These are phyloP conservation scores for Gaertneriomyces sp. DNA, from an alignment of 192 early-diverging fungal species.

Conservation along the genomic window DNA sequence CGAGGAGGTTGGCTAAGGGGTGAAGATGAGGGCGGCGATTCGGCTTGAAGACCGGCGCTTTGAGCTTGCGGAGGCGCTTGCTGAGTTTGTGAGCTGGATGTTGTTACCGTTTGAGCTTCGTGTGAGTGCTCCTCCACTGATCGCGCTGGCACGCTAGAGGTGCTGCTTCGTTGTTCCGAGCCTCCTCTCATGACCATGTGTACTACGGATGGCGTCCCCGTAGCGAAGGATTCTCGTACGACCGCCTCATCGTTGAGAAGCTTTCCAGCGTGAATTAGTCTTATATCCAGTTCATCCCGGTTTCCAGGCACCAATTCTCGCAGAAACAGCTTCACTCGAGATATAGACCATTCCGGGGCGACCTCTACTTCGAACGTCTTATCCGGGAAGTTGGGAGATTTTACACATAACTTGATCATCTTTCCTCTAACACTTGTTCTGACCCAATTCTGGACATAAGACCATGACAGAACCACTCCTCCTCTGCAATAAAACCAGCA, in stretches of 20 bases:
- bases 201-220: conserved; percentile 9
- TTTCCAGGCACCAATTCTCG: conserved; percentile 11
- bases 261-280: conserved; percentile 30
- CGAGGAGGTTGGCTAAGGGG: not conserved
- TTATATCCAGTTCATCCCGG: conserved; percentile 13
- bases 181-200: conserved; percentile 27
- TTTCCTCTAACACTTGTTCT: not conserved
- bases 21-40: conserved; percentile 1
- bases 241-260: conserved; percentile 14
- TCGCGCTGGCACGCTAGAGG: not conserved
- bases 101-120: not conserved
- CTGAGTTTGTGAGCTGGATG: not conserved
- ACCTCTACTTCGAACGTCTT: conserved; percentile 9
- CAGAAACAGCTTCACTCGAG: conserved; percentile 22
- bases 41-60: not conserved
- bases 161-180: not conserved
- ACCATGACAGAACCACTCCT: too few species aligned
- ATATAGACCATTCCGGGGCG: conserved; percentile 4
- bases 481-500: too few species aligned
- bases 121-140: not conserved
- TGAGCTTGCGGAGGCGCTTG: not conserved
- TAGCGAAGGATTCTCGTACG: conserved; percentile 10
- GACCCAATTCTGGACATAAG: too few species aligned
- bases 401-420: conserved; percentile 9
- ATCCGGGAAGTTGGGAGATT: conserved; percentile 30